Evolutionary conservation across 768 basidiomycete species (phyloP).

Genomic region (Trametes cingulata): DNA sequence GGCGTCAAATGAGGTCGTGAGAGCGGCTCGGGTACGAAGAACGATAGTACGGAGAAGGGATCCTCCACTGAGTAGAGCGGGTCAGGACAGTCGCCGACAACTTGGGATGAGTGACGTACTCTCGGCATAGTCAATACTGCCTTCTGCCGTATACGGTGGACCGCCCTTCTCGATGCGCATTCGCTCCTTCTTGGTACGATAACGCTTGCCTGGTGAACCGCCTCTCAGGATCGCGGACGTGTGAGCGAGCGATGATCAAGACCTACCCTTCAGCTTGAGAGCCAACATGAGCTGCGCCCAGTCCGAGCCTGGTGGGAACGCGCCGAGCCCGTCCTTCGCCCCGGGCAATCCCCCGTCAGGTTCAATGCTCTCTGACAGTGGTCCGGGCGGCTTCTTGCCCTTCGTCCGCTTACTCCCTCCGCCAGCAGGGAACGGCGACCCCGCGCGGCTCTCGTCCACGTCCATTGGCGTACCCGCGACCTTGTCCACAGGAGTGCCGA

Average conservation of each 20-base stretch:
- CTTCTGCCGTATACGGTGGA: constrained; percentile 68
- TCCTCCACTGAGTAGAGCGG: constrained; percentile 62
- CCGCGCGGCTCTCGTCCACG: constrained; percentile 41
- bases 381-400: constrained; percentile 46
- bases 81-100: neutral
- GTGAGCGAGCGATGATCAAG: neutral
- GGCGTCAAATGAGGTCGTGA: constrained; percentile 59
- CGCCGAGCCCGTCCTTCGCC: constrained; percentile 71
- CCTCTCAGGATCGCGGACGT: neutral
- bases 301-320: constrained; percentile 69
- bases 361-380: constrained; percentile 53
- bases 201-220: constrained; percentile 58
- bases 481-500: constrained; percentile 20
- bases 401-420: constrained; percentile 11
- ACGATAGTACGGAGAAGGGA: constrained; percentile 67
- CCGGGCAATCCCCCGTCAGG: constrained; percentile 74
- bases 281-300: constrained; percentile 73
- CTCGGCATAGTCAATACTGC: constrained; percentile 75
- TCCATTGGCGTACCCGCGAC: constrained; percentile 34
- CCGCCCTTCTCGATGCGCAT: constrained; percentile 76
- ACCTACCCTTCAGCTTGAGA: constrained; percentile 71
- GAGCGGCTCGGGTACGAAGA: constrained; percentile 58
- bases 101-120: constrained; percentile 42
- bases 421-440: constrained; percentile 30
- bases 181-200: constrained; percentile 80